These are phyloP conservation scores for Aspergillus egyptiacus DNA, from an alignment of 495 filamentous ascomycete species.

Conservation along the genomic window DNA sequence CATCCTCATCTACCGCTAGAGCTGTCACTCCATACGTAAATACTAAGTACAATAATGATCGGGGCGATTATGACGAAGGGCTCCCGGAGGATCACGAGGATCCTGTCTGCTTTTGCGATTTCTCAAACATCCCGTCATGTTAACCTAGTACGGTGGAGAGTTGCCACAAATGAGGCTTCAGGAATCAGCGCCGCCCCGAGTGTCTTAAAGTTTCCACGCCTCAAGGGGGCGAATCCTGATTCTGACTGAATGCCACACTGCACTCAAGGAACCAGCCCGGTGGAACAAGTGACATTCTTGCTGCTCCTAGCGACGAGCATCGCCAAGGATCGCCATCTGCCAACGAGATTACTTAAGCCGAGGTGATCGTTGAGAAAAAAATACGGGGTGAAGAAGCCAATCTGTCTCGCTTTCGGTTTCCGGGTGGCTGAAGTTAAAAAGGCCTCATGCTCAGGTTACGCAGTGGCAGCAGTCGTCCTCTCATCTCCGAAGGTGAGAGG, in stretches of 20 bases:
- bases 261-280: neutral
- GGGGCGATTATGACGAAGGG: neutral
- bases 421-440: constrained; percentile 14
- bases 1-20: constrained; percentile 21
- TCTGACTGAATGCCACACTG: too few species aligned
- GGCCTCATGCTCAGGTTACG: constrained; percentile 24
- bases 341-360: too few species aligned
- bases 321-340: neutral
- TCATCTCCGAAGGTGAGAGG: constrained; percentile 12
- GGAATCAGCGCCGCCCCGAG: neutral
- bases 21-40: too few species aligned
- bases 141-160: too few species aligned
- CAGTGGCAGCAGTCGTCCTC: constrained; percentile 24
- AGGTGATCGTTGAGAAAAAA: constrained; percentile 5
- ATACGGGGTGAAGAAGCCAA: constrained; percentile 9
- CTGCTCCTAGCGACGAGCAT: neutral
- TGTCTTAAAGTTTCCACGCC: neutral
- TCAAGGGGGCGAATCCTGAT: constrained; percentile 3
- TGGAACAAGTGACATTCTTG: constrained; percentile 1
- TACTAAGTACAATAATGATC: constrained; percentile 3
- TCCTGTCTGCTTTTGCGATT: neutral
- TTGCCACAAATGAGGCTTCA: neutral
- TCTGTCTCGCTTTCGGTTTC: constrained; percentile 7
- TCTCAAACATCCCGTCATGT: too few species aligned
- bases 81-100: neutral